These are phyloP conservation scores for Fomitopsis serialis DNA, from an alignment of 768 basidiomycete genomes.

Conservation along the genomic window DNA sequence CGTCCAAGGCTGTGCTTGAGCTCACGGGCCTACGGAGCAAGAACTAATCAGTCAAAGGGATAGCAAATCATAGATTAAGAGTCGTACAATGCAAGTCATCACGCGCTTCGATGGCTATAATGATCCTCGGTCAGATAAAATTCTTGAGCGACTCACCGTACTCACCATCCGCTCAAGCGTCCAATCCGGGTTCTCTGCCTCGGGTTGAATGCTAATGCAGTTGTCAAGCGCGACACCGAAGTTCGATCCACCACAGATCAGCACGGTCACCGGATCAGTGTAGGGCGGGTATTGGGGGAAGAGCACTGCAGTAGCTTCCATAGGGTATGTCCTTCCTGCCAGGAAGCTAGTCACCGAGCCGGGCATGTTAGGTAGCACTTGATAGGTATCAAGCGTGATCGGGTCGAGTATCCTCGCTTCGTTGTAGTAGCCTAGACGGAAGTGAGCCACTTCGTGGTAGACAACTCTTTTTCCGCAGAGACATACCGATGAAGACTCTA, in stretches of 20 bases:
- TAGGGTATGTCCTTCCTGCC: conserved; percentile 74
- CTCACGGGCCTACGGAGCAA: background rate
- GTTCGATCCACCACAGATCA: conserved; percentile 76
- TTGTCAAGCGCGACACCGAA: conserved; percentile 56
- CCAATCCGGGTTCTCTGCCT: conserved; percentile 59
- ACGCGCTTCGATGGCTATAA: conserved; percentile 64
- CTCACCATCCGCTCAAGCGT: conserved; percentile 74
- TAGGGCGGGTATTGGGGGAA: conserved; percentile 71
- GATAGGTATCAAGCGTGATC: conserved; percentile 54
- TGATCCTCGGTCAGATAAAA: background rate
- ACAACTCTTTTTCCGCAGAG: background rate
- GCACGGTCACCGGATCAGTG: conserved; percentile 59
- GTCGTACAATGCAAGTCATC: conserved; percentile 62
- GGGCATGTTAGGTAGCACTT: conserved; percentile 64
- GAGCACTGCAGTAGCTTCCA: conserved; percentile 66
- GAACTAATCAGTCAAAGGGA: background rate
- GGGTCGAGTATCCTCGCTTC: conserved; percentile 75
- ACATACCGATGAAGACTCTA: conserved; percentile 64
- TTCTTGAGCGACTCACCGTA: background rate
- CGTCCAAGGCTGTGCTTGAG: too few relatives aligned
- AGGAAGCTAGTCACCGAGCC: conserved; percentile 67
- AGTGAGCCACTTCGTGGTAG: background rate
- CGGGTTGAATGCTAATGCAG: conserved; percentile 66
- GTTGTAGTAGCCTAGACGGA: conserved; percentile 61
- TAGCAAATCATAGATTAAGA: background rate